Percentiles rank a stretch among this genome's conserved stretches.
Evolutionary conservation across 2,329 filamentous ascomycete species (phyloP).

Genomic region (Ophiosphaerella narmari): DNA sequence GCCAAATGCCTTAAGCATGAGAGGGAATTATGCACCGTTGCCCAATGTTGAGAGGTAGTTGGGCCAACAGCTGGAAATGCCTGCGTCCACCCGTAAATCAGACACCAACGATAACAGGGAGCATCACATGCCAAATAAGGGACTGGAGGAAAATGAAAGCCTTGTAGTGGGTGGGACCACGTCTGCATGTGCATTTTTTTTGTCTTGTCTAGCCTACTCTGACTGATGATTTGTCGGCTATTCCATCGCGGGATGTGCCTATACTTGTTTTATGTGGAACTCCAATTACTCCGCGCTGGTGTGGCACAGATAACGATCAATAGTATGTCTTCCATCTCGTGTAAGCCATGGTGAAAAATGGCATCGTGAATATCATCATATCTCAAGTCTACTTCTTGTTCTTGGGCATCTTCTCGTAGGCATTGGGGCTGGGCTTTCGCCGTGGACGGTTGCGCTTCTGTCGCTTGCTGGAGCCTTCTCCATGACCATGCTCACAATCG

Average conservation of each 20-base stretch:
- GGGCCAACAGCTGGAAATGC: conserved; percentile 3
- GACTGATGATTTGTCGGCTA: background rate
- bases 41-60: conserved; percentile 11
- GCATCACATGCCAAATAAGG: conserved; percentile 3
- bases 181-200: conserved; percentile 2
- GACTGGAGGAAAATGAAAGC: background rate
- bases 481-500: conserved; percentile 45
- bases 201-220: background rate
- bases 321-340: conserved; percentile 13
- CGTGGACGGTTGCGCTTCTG: conserved; percentile 47
- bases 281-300: conserved; percentile 15
- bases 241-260: conserved; percentile 23
- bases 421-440: conserved; percentile 72
- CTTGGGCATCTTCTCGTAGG: conserved; percentile 77
- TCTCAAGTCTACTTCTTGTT: conserved; percentile 37
- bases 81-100: background rate
- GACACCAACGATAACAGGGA: too few relatives aligned
- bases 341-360: conserved; percentile 4
- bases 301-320: conserved; percentile 1
- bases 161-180: background rate
- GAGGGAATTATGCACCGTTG: conserved; percentile 12
- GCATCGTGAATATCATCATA: conserved; percentile 1
- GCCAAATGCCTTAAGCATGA: conserved; percentile 1
- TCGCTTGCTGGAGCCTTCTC: conserved; percentile 47
- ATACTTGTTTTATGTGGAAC: background rate